Evolutionary conservation across 2,329 filamentous ascomycete genomes (phyloP).

Genomic region (Calonectria multiphialidica): DNA sequence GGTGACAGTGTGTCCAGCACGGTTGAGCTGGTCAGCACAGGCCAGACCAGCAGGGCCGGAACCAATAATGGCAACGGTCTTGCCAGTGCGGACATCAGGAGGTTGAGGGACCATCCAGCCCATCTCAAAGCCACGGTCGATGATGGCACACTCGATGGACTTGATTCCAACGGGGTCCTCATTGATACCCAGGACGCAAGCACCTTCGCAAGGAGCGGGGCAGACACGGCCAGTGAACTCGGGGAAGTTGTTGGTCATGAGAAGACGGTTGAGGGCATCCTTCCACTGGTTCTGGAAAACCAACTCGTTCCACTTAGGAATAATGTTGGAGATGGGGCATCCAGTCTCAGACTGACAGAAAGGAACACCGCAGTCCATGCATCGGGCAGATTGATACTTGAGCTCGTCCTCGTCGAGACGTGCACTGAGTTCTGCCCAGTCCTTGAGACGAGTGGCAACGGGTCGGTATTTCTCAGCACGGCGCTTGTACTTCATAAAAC

Average conservation of each 20-base stretch:
- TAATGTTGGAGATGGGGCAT: constrained; percentile 97
- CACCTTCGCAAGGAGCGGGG: constrained; percentile 95
- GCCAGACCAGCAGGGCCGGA: constrained; percentile 94
- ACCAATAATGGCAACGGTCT: constrained; percentile 89
- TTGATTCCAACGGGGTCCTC: constrained; percentile 98
- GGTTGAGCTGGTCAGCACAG: constrained; percentile 93
- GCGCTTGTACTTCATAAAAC: constrained; percentile 97
- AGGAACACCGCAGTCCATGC: constrained; percentile 98
- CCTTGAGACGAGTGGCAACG: constrained; percentile 85
- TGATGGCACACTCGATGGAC: constrained; percentile 97
- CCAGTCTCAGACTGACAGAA: constrained; percentile 98
- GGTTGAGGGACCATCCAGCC: constrained; percentile 94
- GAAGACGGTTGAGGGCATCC: constrained; percentile 88
- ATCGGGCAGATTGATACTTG: constrained; percentile 95
- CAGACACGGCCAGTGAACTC: constrained; percentile 98
- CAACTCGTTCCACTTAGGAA: constrained; percentile 95
- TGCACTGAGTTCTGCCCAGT: constrained; percentile 92
- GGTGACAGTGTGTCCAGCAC: constrained; percentile 87
- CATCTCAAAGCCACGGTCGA: constrained; percentile 97
- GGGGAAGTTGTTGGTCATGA: constrained; percentile 99
- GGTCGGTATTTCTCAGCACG: constrained; percentile 93
- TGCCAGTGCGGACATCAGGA: constrained; percentile 85
- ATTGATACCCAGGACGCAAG: constrained; percentile 95
- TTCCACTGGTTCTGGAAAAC: constrained; percentile 84
- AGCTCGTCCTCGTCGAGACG: constrained; percentile 94